Conservation (phyloP, 2,329 filamentous ascomycete genomes). For the Sporothrix luriei region DNA sequence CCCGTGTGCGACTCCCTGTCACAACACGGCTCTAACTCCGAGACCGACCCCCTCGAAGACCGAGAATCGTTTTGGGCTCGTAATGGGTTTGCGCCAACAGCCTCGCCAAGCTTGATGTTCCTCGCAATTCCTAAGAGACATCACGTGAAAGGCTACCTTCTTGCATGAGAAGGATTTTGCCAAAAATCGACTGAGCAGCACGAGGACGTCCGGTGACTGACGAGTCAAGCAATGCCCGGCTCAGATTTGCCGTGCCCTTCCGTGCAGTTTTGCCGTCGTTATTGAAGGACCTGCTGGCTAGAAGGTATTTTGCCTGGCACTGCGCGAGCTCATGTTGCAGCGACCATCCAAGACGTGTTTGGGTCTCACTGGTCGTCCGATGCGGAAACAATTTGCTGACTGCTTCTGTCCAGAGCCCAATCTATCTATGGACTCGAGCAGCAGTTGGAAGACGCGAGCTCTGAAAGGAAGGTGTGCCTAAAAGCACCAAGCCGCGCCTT, state of each 20-base stretch:
- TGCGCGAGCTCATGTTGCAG: neutral
- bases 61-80: neutral
- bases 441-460: neutral
- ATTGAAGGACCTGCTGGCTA: neutral
- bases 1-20: neutral
- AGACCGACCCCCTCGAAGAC: neutral
- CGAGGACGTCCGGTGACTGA: neutral
- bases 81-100: neutral
- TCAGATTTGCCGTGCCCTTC: neutral
- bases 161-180: slow-evolving; percentile 14
- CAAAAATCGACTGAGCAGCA: neutral
- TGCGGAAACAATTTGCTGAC: neutral
- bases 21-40: neutral
- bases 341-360: neutral
- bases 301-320: neutral
- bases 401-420: neutral
- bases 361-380: neutral
- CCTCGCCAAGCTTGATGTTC: neutral
- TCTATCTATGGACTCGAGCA: neutral
- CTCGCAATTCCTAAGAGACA: too few species aligned
- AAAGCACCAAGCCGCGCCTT: neutral
- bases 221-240: neutral
- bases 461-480: neutral
- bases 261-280: neutral
- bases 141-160: slow-evolving; percentile 4